These are phyloP conservation scores for Puccinia horiana DNA, from an alignment of 1,284 basidiomycete genomes.

Conservation along the genomic window DNA sequence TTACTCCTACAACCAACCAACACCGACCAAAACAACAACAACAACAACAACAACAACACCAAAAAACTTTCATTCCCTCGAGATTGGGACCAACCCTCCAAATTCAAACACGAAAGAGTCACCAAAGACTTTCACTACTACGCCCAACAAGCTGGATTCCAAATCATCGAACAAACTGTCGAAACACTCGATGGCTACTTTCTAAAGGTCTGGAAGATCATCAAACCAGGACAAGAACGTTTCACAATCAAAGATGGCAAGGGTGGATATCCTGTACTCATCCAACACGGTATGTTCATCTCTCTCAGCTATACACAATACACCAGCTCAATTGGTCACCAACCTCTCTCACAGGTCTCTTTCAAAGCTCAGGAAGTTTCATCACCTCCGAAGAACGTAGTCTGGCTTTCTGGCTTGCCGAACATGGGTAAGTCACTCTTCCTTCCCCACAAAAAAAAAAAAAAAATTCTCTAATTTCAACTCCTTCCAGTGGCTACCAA, in stretches of 20 bases:
- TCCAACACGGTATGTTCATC: conserved; percentile 63
- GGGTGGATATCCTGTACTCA: conserved; percentile 66
- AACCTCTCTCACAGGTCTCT: conserved; percentile 57
- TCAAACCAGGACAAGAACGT: conserved; percentile 61
- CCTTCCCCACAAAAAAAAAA: too few species aligned
- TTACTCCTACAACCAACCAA: conserved; percentile 32
- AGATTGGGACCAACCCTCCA: conserved; percentile 64
- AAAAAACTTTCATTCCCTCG: conserved; percentile 53
- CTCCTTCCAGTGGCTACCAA: conserved; percentile 63
- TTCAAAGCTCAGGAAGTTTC: conserved; percentile 68
- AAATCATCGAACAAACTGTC: conserved; percentile 65
- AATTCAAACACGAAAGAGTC: conserved; percentile 63
- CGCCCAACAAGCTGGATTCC: conserved; percentile 64
- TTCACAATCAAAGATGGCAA: conserved; percentile 60
- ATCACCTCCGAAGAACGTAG: conserved; percentile 67
- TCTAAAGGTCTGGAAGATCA: conserved; percentile 64
- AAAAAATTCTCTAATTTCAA: too few species aligned
- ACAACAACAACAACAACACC: background rate
- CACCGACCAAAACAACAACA: background rate
- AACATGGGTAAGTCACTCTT: conserved; percentile 59
- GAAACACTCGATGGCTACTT: conserved; percentile 67
- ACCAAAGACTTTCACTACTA: conserved; percentile 66
- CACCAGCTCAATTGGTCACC: background rate
- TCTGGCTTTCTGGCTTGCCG: conserved; percentile 67
- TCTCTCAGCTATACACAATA: background rate